These are phyloP conservation scores for Chlorella sp. DNA, from an alignment of 139 green algal genomes.

Conservation along the genomic window DNA sequence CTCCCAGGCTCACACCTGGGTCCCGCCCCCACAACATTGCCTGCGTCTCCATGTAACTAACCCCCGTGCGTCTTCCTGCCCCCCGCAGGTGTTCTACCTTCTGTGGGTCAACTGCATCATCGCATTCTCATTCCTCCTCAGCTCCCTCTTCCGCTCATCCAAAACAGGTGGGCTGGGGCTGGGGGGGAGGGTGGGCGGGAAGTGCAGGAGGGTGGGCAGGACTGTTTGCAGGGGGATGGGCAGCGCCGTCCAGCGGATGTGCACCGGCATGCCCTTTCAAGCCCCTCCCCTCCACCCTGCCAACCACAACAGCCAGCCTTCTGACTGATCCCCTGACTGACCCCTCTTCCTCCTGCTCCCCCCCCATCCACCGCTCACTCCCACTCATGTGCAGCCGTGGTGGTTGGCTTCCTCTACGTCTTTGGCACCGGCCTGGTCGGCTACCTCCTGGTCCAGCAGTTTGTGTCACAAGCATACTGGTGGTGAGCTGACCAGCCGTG, in stretches of 20 bases:
- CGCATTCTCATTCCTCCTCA: constrained; percentile 83
- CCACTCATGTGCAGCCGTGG: constrained; percentile 30
- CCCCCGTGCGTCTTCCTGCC: constrained; percentile 36
- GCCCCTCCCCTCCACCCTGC: neutral
- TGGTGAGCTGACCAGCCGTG: constrained; percentile 32
- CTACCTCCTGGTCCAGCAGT: constrained; percentile 50
- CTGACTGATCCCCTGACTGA: neutral
- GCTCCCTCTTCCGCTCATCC: constrained; percentile 71
- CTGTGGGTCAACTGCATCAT: constrained; percentile 90
- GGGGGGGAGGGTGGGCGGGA: neutral
- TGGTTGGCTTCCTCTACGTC: constrained; percentile 83
- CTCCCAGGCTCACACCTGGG: too few relatives aligned
- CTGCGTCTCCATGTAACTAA: too few relatives aligned
- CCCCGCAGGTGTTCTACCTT: constrained; percentile 89
- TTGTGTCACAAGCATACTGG: constrained; percentile 45
- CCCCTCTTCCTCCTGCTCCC: neutral
- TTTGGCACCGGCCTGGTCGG: constrained; percentile 72
- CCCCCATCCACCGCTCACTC: too few relatives aligned
- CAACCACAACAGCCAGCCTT: neutral
- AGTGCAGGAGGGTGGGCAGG: neutral
- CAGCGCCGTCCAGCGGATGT: too few relatives aligned
- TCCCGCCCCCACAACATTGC: too few relatives aligned
- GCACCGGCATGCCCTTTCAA: neutral
- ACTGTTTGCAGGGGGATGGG: neutral
- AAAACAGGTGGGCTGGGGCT: constrained; percentile 54